Base-by-base conservation (phyloP, 2,329 filamentous ascomycete genomes). In the Venturia carpophila region DNA sequence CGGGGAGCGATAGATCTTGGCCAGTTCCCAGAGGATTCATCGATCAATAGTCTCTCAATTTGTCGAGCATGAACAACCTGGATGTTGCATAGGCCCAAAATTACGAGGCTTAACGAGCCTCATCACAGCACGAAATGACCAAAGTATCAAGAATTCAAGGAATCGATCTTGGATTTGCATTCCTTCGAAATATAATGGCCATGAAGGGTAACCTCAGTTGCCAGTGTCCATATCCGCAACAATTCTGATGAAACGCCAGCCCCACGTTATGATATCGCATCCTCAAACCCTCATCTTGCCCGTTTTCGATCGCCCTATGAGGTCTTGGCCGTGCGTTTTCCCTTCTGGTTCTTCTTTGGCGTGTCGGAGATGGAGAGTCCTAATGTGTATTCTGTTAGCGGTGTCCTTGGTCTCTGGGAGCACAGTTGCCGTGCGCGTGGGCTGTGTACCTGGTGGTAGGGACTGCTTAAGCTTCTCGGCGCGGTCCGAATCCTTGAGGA, bases 381-480 rank as follows among this genome's bases (percentile, higher is more conserved):
- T 85, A 69, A 70, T 71, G 68, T 47, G 3, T 19, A 55, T 70
- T 66, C 69, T 9, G 27, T 65, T 65, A 65, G 56, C 42, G 21
- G 11, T 58, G 21, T 58, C 24, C 39, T 2, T 56, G 17, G 7
- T 39, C 41, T 21, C 9, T 27, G 7, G 30, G 5, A 11, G 24
- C 15, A 27, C 24, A 15, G 7, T 41, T 62, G 27, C 19, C 19
- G 27, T 34, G 24, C 24, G n/a, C 24, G 27, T 64, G 21, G 21
- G 56, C n/a, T 43, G 37, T 55, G 27, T 92, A 99, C 94, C 90
- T 75, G 94, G 95, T 76, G 94, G 95, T 71, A 99, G 86, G 79
- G 87, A 92, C 87, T 97, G 93, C 92, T 97, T 97, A 74, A 99
- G 88, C 90, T 99, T 99, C 85, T 97, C 94, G 81, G 93, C 95